Conservation (phyloP, 176 grass and related monocot genomes). For the Lolium multiflorum region DNA sequence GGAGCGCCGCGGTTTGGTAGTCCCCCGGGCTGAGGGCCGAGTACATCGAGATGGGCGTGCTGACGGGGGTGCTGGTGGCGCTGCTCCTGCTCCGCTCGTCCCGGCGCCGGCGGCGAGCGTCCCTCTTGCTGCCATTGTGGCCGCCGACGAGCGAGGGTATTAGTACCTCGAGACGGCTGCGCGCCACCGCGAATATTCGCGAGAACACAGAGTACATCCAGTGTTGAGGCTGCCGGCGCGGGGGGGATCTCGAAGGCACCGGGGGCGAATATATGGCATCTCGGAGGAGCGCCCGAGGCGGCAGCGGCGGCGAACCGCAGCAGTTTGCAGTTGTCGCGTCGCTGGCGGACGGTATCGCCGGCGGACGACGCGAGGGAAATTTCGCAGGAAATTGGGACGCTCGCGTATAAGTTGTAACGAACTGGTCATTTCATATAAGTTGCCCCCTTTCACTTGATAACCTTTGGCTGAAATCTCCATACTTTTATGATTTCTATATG, state of each 20-base stretch:
- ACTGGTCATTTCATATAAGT: not conserved
- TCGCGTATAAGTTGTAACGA: not conserved
- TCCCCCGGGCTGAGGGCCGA: conserved; percentile 48
- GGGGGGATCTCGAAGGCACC: conserved; percentile 54
- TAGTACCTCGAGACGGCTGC: conserved; percentile 43
- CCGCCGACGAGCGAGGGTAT: conserved; percentile 36
- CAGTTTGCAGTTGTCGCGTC: conserved; percentile 43
- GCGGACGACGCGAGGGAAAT: conserved; percentile 37
- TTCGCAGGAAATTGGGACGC: not conserved
- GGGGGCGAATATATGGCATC: conserved; percentile 42
- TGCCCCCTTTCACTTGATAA: not conserved
- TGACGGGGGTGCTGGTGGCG: conserved; percentile 26
- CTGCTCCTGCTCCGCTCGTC: conserved; percentile 30
- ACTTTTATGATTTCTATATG: not conserved
- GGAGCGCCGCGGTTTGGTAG: not conserved
- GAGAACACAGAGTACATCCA: conserved; percentile 45
- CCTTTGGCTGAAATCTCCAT: not conserved
- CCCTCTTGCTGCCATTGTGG: conserved; percentile 18
- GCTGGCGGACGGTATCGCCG: conserved; percentile 23
- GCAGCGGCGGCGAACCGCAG: conserved; percentile 42
- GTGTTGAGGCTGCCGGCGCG: conserved; percentile 11
- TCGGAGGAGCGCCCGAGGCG: not conserved
- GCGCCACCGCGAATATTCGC: conserved; percentile 54
- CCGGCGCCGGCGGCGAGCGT: conserved; percentile 14
- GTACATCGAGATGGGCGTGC: conserved; percentile 52